Base-by-base conservation (phyloP, 148 eudicot species). In the Rheum nobile region DNA sequence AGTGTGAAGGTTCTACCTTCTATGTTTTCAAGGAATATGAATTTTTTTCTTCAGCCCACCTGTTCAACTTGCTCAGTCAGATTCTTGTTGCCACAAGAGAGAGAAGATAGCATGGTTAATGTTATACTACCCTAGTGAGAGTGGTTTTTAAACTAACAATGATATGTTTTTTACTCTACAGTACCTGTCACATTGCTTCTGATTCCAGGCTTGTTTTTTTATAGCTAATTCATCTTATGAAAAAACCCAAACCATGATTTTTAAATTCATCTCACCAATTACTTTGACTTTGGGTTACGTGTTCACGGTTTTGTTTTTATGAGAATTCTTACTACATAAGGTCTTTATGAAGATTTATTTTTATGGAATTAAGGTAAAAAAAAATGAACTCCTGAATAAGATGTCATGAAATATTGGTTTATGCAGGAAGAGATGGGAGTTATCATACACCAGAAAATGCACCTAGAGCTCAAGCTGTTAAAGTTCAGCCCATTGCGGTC, bases 401-500 rank as follows among this genome's bases (percentile, higher is more conserved):
- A 29, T n/a, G 28, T 21, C 59, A 8, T 52, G 26, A 28, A 52
- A 52, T 8, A n/a, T 52, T 52, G 59, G 59, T 8, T 57, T 57
- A 54, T 69, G 52, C 57, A 76, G 85, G 82, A 72, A 76, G 80
- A 79, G 82, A 82, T 74, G 85, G 85, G 42, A 67, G 26, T 71
- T 82, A 79, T 77, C 78, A 75, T 35, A 28, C 67, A 71, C 50
- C 79, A 31, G 82, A 82, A 43, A 76, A 50, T 76, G 79, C 81
- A 54, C 86, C 94, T 55, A 87, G 82, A 79, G 77, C 80, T 26
- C 91, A 87, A 57, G 84, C 72, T 75, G 38, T 63, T 63, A 85
- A 78, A 71, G 83, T 75, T 32, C 94, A 84, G 52, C 79, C 90
- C 38, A 89, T 91, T 48, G 88, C 81, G 44, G 89, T 89, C 28